Base-by-base conservation (phyloP, 2,329 filamentous ascomycete genomes). In the Aureobasidium subglaciale region DNA sequence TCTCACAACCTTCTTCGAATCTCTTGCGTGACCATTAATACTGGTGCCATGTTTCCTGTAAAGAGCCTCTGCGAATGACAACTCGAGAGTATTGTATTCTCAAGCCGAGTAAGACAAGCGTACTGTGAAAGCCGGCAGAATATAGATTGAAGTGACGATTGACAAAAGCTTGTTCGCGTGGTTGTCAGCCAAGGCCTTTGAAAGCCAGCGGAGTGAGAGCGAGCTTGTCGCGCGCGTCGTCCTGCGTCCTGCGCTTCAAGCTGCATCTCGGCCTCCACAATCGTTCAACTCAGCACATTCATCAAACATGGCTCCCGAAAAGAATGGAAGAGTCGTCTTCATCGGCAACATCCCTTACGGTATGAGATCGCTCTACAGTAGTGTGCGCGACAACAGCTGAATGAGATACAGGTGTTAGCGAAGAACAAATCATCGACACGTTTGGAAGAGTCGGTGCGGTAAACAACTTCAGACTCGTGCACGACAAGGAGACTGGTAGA, bases 351-450 rank as follows among this genome's bases (percentile, higher is more conserved):
- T 90, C 63, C 85, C 86, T n/a, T 91, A 90, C 72, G 87, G 85
- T 86, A 73, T 62, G 73, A 64, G 22, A 6, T 2, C 20, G 2
- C 34, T 20, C 25, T 32, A 15, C 29, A 53, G 35, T 4, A 30
- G 10, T 5, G 30, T 4, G 22, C 34, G 22, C 42, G 35, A 56
- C 40, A 48, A 30, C 46, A 9, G 9, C 38, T 40, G 38, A 54
- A 9, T 7, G 20, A 42, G 20, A 16, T 29, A 5, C 65, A 96
- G 91, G 92, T 60, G 84, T 96, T 61, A 95, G 90, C 27, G 93
- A 99, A 74, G 91, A 97, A 70, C 88, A 96, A 70, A 96, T 99
- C 65, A 87, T 86, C 68, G 89, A 96, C 64, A 95, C 95, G 59
- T 95, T 97, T 71, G 88, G 85, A 68, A 87, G 87, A 61, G 90